These are phyloP conservation scores for Aspergillus puulaauensis DNA, from an alignment of 2,329 filamentous ascomycete species.

Conservation along the genomic window DNA sequence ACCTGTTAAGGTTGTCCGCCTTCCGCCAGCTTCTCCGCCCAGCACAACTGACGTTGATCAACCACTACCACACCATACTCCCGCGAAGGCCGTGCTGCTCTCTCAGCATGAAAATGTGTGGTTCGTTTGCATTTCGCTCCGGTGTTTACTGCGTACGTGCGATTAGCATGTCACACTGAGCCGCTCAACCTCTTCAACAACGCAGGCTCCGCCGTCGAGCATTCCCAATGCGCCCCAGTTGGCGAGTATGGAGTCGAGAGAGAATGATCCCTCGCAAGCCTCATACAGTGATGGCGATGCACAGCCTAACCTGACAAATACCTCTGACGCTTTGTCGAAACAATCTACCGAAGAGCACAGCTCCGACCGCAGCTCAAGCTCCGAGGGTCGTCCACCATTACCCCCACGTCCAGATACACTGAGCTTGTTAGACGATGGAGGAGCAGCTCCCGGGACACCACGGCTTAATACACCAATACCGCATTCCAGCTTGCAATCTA, in stretches of 20 bases:
- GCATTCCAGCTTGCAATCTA: constrained; percentile 50
- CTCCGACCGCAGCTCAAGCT: constrained; percentile 23
- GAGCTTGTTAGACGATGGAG: constrained; percentile 35
- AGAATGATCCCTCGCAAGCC: constrained; percentile 5
- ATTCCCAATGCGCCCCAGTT: constrained; percentile 11
- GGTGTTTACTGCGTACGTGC: not conserved
- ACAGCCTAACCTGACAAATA: not conserved
- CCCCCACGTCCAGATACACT: constrained; percentile 47
- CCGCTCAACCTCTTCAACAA: not conserved
- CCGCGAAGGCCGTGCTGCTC: not conserved
- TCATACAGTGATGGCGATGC: constrained; percentile 1
- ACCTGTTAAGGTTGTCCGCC: not conserved
- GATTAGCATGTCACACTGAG: constrained; percentile 2
- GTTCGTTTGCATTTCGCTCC: not conserved
- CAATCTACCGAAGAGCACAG: constrained; percentile 18
- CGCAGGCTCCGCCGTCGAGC: not conserved
- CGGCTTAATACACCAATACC: constrained; percentile 25
- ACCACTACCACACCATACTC: not conserved
- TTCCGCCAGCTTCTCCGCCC: constrained; percentile 5
- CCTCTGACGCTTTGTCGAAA: constrained; percentile 8
- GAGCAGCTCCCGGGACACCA: constrained; percentile 31
- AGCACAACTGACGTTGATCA: not conserved
- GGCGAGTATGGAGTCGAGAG: constrained; percentile 13
- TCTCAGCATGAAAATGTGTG: not conserved
- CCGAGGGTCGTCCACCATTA: constrained; percentile 42